Evolutionary conservation across 768 basidiomycete genomes (phyloP), one percentile per base, ranked within the genome.

Genomic region (Lactarius psammicola): DNA sequence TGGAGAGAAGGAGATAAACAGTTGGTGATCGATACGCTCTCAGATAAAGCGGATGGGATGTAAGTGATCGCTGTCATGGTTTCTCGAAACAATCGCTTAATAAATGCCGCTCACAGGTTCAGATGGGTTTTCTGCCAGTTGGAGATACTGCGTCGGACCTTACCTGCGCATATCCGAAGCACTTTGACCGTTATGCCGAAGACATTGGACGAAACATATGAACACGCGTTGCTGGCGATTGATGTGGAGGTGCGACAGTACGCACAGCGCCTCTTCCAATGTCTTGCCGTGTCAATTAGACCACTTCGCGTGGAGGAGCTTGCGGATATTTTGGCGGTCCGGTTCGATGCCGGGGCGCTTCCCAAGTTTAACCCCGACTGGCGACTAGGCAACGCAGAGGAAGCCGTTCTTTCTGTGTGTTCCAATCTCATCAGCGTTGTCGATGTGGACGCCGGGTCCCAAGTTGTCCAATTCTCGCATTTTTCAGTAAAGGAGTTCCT

Each of bases 401-500:
- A 56, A 9, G 59, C 33, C 2, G 38, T 65, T 1, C 33, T 56
- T 2, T 60, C 54, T 3, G 46, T 11, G 0, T 65, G 64, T 15
- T 49, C 64, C 9, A 65, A 42, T 2, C 28, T 65, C 8, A 56
- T 65, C n/a, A 4, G 40, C 20, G 30, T 65, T 1, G 44, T 61
- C 18, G 8, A 61, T 9, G 28, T 44, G 40, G 18, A 31, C 9
- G 46, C 13, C 11, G n/a, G n/a, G n/a, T 51, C 28, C 2, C 13
- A 10, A 20, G 17, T 59, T 17, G 51, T 65, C 17, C 59, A 65
- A n/a, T 65, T 65, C 26, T 11, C 64, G 5, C 64, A 65, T 31
- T 56, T 65, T 34, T 60, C 64, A 0, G 64, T 65, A 2, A 65
- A 51, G 36, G 64, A 65, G 9, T 65, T 55, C 40, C 18, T 65